Conservation (phyloP, 2,329 filamentous ascomycete species). For the Sporothrix variecibatus region DNA sequence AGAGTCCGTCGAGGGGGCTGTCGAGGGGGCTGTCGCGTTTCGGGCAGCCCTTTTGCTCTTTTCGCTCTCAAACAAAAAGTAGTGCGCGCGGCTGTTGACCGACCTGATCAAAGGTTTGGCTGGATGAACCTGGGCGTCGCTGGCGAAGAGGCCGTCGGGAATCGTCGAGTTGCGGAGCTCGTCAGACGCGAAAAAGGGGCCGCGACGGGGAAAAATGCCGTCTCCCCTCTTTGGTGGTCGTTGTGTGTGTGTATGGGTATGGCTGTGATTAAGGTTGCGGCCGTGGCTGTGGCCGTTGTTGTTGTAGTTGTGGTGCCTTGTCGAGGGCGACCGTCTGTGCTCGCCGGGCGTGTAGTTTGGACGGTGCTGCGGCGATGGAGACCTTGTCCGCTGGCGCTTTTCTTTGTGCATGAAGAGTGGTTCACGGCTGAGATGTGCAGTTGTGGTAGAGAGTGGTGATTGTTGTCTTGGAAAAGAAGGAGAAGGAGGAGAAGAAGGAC, state of each 20-base stretch:
- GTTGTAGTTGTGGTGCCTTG: background rate
- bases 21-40: no score
- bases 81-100: constrained; percentile 2
- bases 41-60: background rate
- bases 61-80: constrained; percentile 25
- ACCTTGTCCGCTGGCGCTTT: constrained; percentile 24
- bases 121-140: background rate
- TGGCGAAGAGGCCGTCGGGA: constrained; percentile 19
- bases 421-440: background rate
- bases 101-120: background rate
- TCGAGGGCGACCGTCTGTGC: no score
- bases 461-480: background rate
- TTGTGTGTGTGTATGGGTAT: background rate
- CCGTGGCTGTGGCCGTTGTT: background rate
- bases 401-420: constrained; percentile 12
- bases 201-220: background rate
- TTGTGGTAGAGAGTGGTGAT: background rate
- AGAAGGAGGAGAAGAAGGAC: background rate
- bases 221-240: background rate
- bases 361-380: background rate
- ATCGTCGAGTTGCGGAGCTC: background rate
- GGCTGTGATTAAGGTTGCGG: no score
- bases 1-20: background rate
- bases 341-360: background rate
- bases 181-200: background rate